Percentiles rank a stretch among this genome's conserved stretches.
These are phyloP conservation scores for Durotheca rogersii DNA, from an alignment of 495 filamentous ascomycete genomes.

Conservation along the genomic window DNA sequence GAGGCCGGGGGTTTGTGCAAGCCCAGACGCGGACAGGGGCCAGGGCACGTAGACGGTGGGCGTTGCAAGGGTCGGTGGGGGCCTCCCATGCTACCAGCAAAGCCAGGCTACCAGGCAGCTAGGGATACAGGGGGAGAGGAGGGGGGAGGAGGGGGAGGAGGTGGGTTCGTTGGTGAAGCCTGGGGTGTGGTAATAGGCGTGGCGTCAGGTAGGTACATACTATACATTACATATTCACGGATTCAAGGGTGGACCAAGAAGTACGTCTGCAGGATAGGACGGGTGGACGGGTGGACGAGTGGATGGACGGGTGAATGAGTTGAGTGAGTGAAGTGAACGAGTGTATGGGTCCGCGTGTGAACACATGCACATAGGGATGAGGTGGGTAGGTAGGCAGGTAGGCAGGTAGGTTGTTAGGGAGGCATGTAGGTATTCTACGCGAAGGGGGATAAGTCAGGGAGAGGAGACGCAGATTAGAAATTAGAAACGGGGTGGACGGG, in stretches of 20 bases:
- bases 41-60: constrained; percentile 22
- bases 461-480: too few relatives aligned
- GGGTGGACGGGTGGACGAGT: too few relatives aligned
- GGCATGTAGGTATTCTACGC: too few relatives aligned
- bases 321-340: too few relatives aligned
- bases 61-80: constrained; percentile 12
- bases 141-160: constrained; percentile 7
- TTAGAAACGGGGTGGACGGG: too few relatives aligned
- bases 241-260: not conserved
- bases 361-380: too few relatives aligned
- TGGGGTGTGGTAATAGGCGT: constrained; percentile 23
- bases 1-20: constrained; percentile 25
- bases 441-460: too few relatives aligned
- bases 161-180: constrained; percentile 23
- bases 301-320: too few relatives aligned
- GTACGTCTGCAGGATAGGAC: not conserved
- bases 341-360: too few relatives aligned
- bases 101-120: constrained; percentile 18
- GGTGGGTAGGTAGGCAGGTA: too few relatives aligned
- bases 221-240: not conserved
- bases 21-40: constrained; percentile 31
- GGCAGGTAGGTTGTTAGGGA: too few relatives aligned
- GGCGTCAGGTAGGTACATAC: not conserved
- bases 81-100: constrained; percentile 13
- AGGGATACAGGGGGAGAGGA: constrained; percentile 12